A percentile compares a stretch with the other conserved stretches of the same genome.
phyloP scores from a whole-genome alignment of 202 grass and related monocot genomes.

The Elaeis oleifera region DNA sequence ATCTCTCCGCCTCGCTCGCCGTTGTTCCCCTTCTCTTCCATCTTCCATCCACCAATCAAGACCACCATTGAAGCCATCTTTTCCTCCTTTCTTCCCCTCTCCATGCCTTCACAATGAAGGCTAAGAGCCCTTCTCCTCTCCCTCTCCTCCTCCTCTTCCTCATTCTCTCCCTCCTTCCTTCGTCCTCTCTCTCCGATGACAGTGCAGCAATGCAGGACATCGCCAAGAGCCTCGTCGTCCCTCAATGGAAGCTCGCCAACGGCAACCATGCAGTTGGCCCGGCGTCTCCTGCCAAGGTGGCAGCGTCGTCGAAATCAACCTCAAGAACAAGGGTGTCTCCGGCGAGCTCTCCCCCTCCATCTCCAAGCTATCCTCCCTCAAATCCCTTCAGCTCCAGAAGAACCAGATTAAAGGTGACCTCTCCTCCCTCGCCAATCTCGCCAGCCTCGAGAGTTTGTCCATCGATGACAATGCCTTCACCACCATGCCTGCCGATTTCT shows the following conservation, averaged over 20 bases:
- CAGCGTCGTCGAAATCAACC: constrained; percentile 52
- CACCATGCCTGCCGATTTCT: constrained; percentile 49
- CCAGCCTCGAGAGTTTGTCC: constrained; percentile 37
- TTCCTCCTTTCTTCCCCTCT: neutral
- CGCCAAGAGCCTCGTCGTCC: constrained; percentile 32
- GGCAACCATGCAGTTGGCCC: constrained; percentile 44
- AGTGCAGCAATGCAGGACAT: constrained; percentile 48
- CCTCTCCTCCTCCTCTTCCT: constrained; percentile 3
- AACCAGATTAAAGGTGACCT: constrained; percentile 49
- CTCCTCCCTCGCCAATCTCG: constrained; percentile 45
- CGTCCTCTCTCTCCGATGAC: constrained; percentile 31
- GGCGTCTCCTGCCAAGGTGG: constrained; percentile 30
- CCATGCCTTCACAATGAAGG: constrained; percentile 6
- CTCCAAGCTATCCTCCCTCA: constrained; percentile 42
- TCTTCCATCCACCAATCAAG: too few relatives aligned
- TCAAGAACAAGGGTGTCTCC: constrained; percentile 24
- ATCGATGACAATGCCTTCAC: constrained; percentile 68
- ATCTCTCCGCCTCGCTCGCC: too few relatives aligned
- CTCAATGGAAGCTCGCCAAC: constrained; percentile 26
- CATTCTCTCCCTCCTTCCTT: neutral
- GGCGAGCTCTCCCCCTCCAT: constrained; percentile 50
- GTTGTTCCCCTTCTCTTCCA: too few relatives aligned
- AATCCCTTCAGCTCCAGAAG: constrained; percentile 58
- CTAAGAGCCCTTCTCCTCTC: too few relatives aligned
- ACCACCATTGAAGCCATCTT: too few relatives aligned